A percentile compares a stretch with the other conserved stretches of the same genome.
Conservation (phyloP, 495 filamentous ascomycete species). For the Annulohypoxylon moriforme region DNA sequence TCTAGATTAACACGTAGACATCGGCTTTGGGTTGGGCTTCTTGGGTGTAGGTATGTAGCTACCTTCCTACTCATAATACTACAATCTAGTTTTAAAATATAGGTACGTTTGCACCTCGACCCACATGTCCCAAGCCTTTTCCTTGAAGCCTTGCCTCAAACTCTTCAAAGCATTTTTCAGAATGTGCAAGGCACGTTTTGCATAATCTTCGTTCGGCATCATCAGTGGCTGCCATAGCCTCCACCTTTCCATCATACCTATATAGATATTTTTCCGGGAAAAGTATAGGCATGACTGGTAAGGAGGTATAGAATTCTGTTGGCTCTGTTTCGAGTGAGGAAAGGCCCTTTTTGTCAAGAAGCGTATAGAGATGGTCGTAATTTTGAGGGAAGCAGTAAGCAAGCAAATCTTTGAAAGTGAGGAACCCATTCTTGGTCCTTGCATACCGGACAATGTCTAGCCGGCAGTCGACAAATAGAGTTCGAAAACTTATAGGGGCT, state of each 20-base stretch:
- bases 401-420: conserved; percentile 18
- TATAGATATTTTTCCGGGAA: conserved; percentile 18
- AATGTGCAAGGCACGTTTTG: conserved; percentile 9
- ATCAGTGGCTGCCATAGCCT: neutral
- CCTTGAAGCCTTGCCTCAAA: conserved; percentile 13
- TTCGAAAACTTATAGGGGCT: neutral
- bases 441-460: conserved; percentile 22
- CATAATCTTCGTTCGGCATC: neutral
- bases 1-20: too few species aligned
- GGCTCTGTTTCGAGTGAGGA: neutral
- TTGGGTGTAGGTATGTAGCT: too few species aligned
- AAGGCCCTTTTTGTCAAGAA: neutral
- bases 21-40: too few species aligned
- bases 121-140: neutral
- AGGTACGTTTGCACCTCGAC: neutral
- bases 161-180: conserved; percentile 8
- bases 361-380: neutral
- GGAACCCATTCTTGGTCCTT: conserved; percentile 1
- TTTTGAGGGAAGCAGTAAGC: conserved; percentile 17
- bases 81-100: neutral
- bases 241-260: neutral
- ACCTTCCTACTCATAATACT: too few species aligned
- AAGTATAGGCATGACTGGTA: neutral
- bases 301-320: neutral
- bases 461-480: conserved; percentile 13